Base-by-base conservation (phyloP, 78 protist species). In the Emiliania huxleyi region DNA sequence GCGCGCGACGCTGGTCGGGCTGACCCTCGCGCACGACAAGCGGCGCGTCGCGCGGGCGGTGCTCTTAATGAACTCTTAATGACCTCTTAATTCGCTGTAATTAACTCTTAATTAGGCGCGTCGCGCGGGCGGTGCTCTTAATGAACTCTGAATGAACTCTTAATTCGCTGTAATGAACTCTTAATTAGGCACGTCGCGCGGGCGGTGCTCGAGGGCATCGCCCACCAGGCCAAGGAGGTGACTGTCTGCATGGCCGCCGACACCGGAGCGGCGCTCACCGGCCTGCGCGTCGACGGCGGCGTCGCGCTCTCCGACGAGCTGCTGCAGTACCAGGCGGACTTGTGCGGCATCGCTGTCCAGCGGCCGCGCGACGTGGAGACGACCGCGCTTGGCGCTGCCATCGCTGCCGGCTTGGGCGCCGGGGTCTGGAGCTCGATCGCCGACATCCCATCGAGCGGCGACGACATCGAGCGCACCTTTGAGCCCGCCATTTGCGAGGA, bases 171-270 rank as follows among this genome's bases (percentile, higher is more conserved):
- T n/a, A n/a, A n/a, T n/a, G n/a, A n/a, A n/a, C n/a, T n/a, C n/a
- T n/a, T n/a, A n/a, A n/a, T n/a, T n/a, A n/a, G 62, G 37, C 97
- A 96, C 91, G 37, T 96, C 81, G 49, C 87, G 38, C 88, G 95
- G 3, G 96, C 97, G 26, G 55, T 40, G 42, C 89, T 91, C 26
- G 97, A 96, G 25, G 55, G 92, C 87, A 45, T 93, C 26, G 85
- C 93, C 1, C 56, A 35, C 44, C 96, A 95, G 91, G 91, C 48
- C n/a, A 8, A 35, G 2, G 94, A 93, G 23, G 92, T 93, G 21
- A 33, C 71, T 22, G 83, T 42, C n/a, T 52, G 83, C 42, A 93
- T 93, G 91, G 73, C 1, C 37, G 21, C 48, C 73, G 94, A 93
- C 87, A 22, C 92, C 2, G 46, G 69, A 15, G 44, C 69, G 37